Percentiles rank a stretch among this genome's conserved stretches.
phyloP scores from a whole-genome alignment of 306 rosid species.

The Biancaea sappan region DNA sequence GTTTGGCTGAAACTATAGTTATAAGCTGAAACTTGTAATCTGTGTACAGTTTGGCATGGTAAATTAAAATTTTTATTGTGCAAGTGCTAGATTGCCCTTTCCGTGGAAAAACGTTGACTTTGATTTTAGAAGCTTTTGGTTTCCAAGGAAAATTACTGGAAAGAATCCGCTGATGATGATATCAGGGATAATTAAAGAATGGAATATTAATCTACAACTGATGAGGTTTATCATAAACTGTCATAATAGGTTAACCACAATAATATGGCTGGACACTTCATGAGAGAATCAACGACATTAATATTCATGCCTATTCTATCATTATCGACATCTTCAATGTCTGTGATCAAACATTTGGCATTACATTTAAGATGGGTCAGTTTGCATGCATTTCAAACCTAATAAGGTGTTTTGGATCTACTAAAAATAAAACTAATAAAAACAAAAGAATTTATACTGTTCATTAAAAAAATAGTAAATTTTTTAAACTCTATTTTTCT shows the following conservation, averaged over 20 bases:
- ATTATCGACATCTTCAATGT: not conserved
- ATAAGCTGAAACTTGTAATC: not conserved
- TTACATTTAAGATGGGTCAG: too few relatives aligned
- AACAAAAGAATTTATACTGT: too few relatives aligned
- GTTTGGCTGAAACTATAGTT: not conserved
- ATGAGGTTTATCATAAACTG: not conserved
- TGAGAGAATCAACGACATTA: not conserved
- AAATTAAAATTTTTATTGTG: not conserved
- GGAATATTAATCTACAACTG: not conserved
- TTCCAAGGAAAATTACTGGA: not conserved
- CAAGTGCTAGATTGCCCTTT: not conserved
- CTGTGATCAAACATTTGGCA: too few relatives aligned
- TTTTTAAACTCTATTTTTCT: too few relatives aligned
- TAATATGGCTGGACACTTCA: not conserved
- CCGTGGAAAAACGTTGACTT: not conserved
- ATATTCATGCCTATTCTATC: not conserved
- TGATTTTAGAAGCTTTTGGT: not conserved
- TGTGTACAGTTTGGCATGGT: constrained; percentile 1
- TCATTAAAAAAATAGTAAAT: too few relatives aligned
- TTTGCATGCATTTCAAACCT: too few relatives aligned
- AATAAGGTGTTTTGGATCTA: too few relatives aligned
- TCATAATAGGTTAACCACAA: not conserved
- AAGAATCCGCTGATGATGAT: not conserved
- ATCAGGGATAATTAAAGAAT: not conserved
- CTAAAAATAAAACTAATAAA: too few relatives aligned